Conservation (phyloP, 305 asterid species). For the Solanum chacoense region DNA sequence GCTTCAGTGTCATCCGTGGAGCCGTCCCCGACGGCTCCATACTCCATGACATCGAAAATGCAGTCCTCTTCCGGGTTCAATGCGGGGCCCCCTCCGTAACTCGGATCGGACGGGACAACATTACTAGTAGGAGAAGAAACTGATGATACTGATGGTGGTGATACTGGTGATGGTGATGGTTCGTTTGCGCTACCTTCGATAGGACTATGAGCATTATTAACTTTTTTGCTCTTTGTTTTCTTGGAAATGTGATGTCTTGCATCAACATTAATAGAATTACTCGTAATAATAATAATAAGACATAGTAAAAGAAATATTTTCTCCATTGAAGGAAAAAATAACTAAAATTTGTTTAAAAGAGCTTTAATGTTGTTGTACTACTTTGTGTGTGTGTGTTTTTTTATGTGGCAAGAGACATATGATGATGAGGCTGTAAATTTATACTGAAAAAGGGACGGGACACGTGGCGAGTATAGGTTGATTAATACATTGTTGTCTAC, state of each 20-base stretch:
- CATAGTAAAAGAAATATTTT: neutral
- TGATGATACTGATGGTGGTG: neutral
- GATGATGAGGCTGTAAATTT: conserved; percentile 33
- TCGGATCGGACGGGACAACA: conserved; percentile 35
- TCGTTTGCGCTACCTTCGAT: neutral
- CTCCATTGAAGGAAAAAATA: conserved; percentile 19
- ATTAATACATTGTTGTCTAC: conserved; percentile 17
- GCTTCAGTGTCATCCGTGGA: conserved; percentile 70
- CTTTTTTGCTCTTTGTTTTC: conserved; percentile 25
- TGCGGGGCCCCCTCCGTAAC: neutral
- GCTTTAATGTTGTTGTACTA: neutral
- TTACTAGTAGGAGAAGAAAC: conserved; percentile 12
- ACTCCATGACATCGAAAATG: conserved; percentile 54
- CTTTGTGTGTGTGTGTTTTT: neutral
- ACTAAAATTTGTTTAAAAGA: neutral
- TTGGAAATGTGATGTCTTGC: conserved; percentile 35
- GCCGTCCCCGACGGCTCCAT: conserved; percentile 84
- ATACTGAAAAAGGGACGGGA: conserved; percentile 16
- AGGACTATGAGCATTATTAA: conserved; percentile 18
- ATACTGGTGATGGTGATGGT: neutral
- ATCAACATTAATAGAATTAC: conserved; percentile 19
- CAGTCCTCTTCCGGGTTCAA: conserved; percentile 17
- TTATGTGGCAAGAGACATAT: conserved; percentile 11
- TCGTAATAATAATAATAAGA: conserved; percentile 3
- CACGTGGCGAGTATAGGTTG: conserved; percentile 35